A percentile compares a stretch with the other conserved stretches of the same genome.
Evolutionary conservation across 1,284 basidiomycete genomes (phyloP).

Genomic region (Sporisorium scitamineum): DNA sequence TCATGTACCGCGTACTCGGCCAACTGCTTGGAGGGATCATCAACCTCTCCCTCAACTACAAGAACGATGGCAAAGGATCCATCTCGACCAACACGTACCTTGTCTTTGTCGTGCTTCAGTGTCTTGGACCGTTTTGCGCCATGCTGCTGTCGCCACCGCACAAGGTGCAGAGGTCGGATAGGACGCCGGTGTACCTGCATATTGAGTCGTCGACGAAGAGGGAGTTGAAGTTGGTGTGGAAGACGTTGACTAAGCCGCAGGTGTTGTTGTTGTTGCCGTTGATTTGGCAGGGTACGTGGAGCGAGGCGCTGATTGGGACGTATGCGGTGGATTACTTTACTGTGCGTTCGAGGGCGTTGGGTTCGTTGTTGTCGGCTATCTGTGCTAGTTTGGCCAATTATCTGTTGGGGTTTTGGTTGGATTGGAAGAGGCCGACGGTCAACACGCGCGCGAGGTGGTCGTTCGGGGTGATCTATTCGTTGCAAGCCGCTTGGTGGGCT

Average conservation of each 20-base stretch:
- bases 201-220: conserved; percentile 50
- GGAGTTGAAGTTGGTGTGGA: conserved; percentile 63
- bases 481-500: conserved; percentile 63
- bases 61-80: conserved; percentile 59
- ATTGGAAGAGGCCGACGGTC: conserved; percentile 56
- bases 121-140: conserved; percentile 65
- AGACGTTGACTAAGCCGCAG: conserved; percentile 36
- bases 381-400: conserved; percentile 64
- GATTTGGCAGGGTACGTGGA: conserved; percentile 60
- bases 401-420: conserved; percentile 68
- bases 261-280: conserved; percentile 64
- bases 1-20: conserved; percentile 64
- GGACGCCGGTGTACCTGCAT: conserved; percentile 65
- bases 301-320: conserved; percentile 62
- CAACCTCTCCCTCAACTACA: conserved; percentile 69
- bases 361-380: conserved; percentile 68
- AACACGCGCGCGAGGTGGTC: conserved; percentile 58
- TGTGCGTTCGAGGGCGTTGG: conserved; percentile 66
- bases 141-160: conserved; percentile 66
- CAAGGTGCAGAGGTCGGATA: conserved; percentile 69
- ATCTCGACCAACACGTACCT: conserved; percentile 69
- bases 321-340: conserved; percentile 64
- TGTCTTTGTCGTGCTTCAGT: conserved; percentile 70
- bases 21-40: conserved; percentile 69
- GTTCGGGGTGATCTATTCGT: conserved; percentile 55